Base-by-base conservation (phyloP, 257 asterid species). In the Fraxinus anomala region DNA sequence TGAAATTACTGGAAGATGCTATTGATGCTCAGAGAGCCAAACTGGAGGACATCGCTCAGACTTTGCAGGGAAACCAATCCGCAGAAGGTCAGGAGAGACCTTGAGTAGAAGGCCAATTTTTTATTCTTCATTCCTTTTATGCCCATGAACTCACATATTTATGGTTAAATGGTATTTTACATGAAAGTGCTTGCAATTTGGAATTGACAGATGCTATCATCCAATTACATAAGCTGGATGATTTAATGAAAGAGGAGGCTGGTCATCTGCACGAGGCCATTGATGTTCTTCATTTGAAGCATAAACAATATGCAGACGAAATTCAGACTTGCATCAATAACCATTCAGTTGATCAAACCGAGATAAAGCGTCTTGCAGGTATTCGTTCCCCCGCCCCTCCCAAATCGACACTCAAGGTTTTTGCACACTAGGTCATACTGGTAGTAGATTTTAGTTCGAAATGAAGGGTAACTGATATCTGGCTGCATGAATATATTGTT, bases 351-450 rank as follows among this genome's bases (percentile, higher is more conserved):
- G 96, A 90, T 80, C 94, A 86, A 85, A 72, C 91, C 44, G 97
- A 95, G 89, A 88, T 91, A 75, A 88, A 87, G 79, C 86, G 89
- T 73, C 90, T 93, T 77, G 81, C 91, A 82, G 99, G 99, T 95
- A 88, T 56, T 79, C 73, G 24, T 39, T 47, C 73, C 83, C 75
- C 44, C 28, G 34, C 44, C 71, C 49, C 17, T 63, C 24, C 21
- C 33, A 11, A 63, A 23, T 12, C 17, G 19, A 3, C 34, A 63
- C 0, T 6, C n/a, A 12, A 63, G 69, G 24, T 31, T 49, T 80
- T 54, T 79, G 28, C 70, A 63, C 26, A 24, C 67, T 78, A 56
- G 40, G 66, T 65, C 74, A 47, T 40, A 76, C 17, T 23, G 56
- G 73, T 66, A 40, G 21, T 75, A 4, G 28, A 66, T 73, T 79